A percentile compares a stretch with the other conserved stretches of the same genome.
phyloP scores from a whole-genome alignment of 1,284 basidiomycete genomes.

The Athelia psychrophila region DNA sequence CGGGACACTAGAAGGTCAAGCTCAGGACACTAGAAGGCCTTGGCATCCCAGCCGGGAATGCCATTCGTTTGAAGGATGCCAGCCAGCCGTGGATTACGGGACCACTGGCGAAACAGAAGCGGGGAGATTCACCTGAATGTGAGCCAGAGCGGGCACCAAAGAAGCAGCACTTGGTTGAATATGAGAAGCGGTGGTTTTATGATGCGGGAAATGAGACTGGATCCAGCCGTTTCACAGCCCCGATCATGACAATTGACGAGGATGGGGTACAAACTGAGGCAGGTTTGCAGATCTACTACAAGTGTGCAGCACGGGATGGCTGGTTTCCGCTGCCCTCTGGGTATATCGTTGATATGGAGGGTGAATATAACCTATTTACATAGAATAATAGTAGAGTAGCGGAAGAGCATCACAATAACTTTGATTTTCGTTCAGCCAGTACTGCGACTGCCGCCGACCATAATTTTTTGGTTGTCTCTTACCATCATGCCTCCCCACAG shows the following conservation, averaged over 20 bases:
- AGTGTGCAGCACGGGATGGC: neutral
- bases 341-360: neutral
- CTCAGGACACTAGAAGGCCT: neutral
- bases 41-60: neutral
- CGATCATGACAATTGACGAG: neutral
- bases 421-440: too few species aligned
- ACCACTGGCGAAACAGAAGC: neutral
- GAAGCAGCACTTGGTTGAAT: neutral
- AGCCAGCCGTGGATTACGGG: neutral
- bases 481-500: slow-evolving; percentile 10
- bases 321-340: neutral
- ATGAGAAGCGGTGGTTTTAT: neutral
- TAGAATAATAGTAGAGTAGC: too few species aligned
- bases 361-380: neutral
- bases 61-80: neutral
- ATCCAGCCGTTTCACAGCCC: neutral
- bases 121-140: neutral
- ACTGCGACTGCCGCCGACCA: too few species aligned
- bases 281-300: neutral
- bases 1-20: too few species aligned
- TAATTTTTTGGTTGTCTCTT: too few species aligned
- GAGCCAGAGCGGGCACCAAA: neutral
- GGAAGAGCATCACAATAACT: too few species aligned
- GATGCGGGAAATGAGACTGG: neutral
- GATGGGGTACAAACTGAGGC: neutral